Percentiles rank a stretch among this genome's conserved stretches.
phyloP scores from a whole-genome alignment of 2,329 filamentous ascomycete species.

The Xylariaceae sp. region DNA sequence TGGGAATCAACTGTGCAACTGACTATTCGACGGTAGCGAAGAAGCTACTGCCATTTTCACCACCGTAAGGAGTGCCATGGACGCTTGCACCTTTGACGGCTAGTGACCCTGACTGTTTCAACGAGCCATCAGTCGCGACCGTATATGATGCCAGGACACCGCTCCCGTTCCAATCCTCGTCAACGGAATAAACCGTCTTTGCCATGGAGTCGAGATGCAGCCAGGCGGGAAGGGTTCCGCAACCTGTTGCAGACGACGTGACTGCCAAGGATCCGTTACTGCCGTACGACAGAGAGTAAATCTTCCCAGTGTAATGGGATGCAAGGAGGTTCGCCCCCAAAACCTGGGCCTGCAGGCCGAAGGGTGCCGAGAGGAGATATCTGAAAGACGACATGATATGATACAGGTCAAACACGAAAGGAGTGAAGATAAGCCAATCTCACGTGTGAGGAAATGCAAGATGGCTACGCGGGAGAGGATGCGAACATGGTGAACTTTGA shows the following conservation, averaged over 20 bases:
- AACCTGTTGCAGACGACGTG: conserved; percentile 24
- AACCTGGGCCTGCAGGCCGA: conserved; percentile 18
- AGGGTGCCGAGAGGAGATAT: conserved; percentile 14
- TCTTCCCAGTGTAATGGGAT: conserved; percentile 36
- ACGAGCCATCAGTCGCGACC: conserved; percentile 27
- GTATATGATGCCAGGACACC: conserved; percentile 32
- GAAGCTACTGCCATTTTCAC: conserved; percentile 32
- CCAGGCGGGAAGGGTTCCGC: conserved; percentile 35
- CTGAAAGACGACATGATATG: conserved; percentile 18
- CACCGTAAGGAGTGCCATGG: conserved; percentile 37
- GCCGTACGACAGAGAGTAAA: conserved; percentile 31
- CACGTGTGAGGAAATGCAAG: neutral
- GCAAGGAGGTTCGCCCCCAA: conserved; percentile 30
- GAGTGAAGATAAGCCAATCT: neutral
- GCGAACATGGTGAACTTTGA: conserved; percentile 15
- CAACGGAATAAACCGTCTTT: conserved; percentile 31
- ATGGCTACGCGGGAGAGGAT: conserved; percentile 2
- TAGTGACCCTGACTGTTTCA: conserved; percentile 28
- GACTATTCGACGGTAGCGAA: conserved; percentile 42
- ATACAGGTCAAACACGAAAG: conserved; percentile 2
- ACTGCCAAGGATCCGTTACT: conserved; percentile 24
- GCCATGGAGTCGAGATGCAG: conserved; percentile 29
- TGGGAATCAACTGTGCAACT: conserved; percentile 7
- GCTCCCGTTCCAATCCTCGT: conserved; percentile 32
- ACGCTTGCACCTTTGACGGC: conserved; percentile 33